These are phyloP conservation scores for Acanthamoeba royreba DNA, from an alignment of 208 protist species.

Conservation along the genomic window DNA sequence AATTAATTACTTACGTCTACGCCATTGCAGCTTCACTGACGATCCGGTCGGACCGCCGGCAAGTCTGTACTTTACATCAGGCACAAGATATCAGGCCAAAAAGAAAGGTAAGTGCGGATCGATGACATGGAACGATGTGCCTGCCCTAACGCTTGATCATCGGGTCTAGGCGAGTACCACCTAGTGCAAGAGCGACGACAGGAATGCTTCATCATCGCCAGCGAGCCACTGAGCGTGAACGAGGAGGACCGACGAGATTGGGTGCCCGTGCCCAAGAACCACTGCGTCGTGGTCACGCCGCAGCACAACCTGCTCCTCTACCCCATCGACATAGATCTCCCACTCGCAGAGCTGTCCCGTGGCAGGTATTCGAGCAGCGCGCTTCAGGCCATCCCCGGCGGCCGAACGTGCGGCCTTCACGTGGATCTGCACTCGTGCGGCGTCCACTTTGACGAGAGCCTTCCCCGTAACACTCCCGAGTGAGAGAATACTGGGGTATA, in stretches of 20 bases:
- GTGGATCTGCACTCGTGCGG: no score
- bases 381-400: no score
- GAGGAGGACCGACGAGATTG: slow-evolving; percentile 30
- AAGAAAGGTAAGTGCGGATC: not conserved
- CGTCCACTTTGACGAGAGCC: no score
- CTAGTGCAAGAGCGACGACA: slow-evolving; percentile 17
- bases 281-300: not conserved
- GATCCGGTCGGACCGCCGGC: not conserved
- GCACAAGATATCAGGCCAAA: slow-evolving; percentile 38
- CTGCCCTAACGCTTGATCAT: not conserved
- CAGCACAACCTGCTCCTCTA: slow-evolving; percentile 48
- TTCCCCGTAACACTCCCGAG: no score
- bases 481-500: no score
- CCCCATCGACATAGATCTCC: no score
- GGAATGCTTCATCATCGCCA: slow-evolving; percentile 35
- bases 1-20: not conserved
- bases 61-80: slow-evolving; percentile 30
- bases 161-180: slow-evolving; percentile 27
- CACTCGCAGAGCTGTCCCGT: no score
- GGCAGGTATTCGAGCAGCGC: no score
- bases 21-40: slow-evolving; percentile 11
- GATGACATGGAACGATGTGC: not conserved
- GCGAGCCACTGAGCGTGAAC: slow-evolving; percentile 37
- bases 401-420: no score
- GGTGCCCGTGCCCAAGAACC: slow-evolving; percentile 51